phyloP scores from a whole-genome alignment of 164 flowering plant genomes.

The Vitis cinerea region DNA sequence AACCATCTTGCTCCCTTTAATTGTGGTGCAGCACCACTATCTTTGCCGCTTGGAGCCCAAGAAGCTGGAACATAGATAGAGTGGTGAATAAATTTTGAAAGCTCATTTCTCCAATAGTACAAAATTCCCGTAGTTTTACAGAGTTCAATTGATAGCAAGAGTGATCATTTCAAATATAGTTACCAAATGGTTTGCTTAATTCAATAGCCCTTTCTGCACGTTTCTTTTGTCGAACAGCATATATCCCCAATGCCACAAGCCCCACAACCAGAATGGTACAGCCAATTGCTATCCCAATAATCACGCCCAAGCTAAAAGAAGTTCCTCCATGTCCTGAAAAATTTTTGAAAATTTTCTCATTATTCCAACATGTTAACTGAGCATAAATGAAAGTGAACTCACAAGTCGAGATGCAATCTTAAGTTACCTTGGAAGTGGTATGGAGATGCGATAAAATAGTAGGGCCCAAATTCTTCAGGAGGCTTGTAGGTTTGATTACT shows the following conservation, averaged over 20 bases:
- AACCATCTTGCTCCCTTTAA: constrained; percentile 84
- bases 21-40: constrained; percentile 46
- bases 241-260: constrained; percentile 50
- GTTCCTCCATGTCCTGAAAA: constrained; percentile 32
- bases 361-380: constrained; percentile 5
- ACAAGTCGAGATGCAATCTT: background rate
- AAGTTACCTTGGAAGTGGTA: constrained; percentile 57
- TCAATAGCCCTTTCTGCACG: constrained; percentile 74
- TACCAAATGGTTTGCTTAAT: constrained; percentile 70
- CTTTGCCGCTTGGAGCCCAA: constrained; percentile 52
- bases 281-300: constrained; percentile 52
- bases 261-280: constrained; percentile 42
- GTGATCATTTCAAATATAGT: background rate
- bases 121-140: constrained; percentile 16
- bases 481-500: constrained; percentile 69
- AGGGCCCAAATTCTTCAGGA: constrained; percentile 64
- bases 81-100: background rate
- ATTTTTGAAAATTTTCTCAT: constrained; percentile 4
- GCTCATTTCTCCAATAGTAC: too few relatives aligned
- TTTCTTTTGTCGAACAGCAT: constrained; percentile 68
- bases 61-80: constrained; percentile 47
- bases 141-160: background rate
- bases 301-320: constrained; percentile 31
- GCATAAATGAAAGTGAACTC: background rate
- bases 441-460: constrained; percentile 48